phyloP scores from a whole-genome alignment of 1,284 basidiomycete genomes.

The Malassezia pachydermatis region DNA sequence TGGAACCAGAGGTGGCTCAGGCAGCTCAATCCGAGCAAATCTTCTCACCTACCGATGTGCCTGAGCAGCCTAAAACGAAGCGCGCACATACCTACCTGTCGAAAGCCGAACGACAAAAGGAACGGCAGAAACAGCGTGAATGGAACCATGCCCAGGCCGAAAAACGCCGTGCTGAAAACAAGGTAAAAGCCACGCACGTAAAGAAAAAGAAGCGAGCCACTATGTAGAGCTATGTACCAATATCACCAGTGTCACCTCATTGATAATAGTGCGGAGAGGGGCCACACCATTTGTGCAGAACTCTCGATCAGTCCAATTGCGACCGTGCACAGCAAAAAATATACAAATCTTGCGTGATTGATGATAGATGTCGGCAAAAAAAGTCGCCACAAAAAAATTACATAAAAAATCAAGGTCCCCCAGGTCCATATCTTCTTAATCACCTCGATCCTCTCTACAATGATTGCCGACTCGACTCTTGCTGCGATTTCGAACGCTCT shows the following conservation, averaged over 20 bases:
- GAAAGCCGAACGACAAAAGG: conserved; percentile 13
- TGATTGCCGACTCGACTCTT: conserved; percentile 16
- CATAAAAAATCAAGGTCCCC: neutral
- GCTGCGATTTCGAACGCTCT: conserved; percentile 10
- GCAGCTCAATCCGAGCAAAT: conserved; percentile 1
- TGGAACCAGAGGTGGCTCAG: conserved; percentile 13
- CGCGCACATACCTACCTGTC: conserved; percentile 1
- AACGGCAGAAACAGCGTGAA: conserved; percentile 9
- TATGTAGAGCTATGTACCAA: too few species aligned
- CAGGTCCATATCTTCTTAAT: too few species aligned
- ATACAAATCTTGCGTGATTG: conserved; percentile 12
- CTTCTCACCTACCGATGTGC: neutral
- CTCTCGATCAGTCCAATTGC: too few species aligned
- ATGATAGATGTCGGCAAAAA: conserved; percentile 1
- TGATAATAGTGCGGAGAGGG: too few species aligned
- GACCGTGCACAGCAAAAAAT: too few species aligned
- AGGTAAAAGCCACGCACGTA: neutral
- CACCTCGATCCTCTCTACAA: neutral
- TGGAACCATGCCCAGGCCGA: conserved; percentile 14
- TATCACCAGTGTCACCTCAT: too few species aligned
- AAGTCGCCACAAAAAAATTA: neutral
- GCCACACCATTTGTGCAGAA: too few species aligned
- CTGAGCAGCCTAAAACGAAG: neutral
- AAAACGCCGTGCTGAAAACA: conserved; percentile 7
- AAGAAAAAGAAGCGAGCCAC: too few species aligned